Conservation (phyloP, 1,284 basidiomycete species). For the Quambalaria eucalypti region DNA sequence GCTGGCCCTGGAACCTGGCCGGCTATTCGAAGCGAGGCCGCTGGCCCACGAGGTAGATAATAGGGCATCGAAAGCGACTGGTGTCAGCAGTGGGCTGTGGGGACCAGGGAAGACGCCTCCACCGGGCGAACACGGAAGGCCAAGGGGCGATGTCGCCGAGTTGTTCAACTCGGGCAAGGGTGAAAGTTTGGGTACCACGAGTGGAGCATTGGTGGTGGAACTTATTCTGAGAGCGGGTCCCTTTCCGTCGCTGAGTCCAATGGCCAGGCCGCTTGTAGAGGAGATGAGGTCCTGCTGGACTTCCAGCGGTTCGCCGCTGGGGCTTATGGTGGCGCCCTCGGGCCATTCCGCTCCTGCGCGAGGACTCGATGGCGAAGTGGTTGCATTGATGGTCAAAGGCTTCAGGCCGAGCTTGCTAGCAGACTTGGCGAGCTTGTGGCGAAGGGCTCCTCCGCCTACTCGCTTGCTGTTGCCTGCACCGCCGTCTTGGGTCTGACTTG, state of each 20-base stretch:
- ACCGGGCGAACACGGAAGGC: too few relatives aligned
- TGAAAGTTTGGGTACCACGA: slow-evolving; percentile 24
- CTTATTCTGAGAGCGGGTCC: slow-evolving; percentile 26
- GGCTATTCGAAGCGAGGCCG: too few relatives aligned
- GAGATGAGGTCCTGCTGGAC: neutral
- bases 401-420: slow-evolving; percentile 29
- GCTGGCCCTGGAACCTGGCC: slow-evolving; percentile 3
- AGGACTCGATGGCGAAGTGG: too few relatives aligned
- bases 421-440: slow-evolving; percentile 30
- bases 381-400: slow-evolving; percentile 15
- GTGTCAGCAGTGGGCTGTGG: neutral
- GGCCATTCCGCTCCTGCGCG: too few relatives aligned
- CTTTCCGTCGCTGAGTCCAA: too few relatives aligned
- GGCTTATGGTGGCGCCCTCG: too few relatives aligned
- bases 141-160: neutral
- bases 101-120: too few relatives aligned
- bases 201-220: slow-evolving; percentile 29
- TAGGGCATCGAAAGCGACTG: neutral
- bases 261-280: neutral
- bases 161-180: slow-evolving; percentile 6
- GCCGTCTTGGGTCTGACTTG: slow-evolving; percentile 11
- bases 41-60: neutral
- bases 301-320: neutral
- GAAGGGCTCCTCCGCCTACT: too few relatives aligned
- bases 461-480: too few relatives aligned